Base-by-base conservation (phyloP, 768 basidiomycete genomes). In the Lactarius akahatsu region DNA sequence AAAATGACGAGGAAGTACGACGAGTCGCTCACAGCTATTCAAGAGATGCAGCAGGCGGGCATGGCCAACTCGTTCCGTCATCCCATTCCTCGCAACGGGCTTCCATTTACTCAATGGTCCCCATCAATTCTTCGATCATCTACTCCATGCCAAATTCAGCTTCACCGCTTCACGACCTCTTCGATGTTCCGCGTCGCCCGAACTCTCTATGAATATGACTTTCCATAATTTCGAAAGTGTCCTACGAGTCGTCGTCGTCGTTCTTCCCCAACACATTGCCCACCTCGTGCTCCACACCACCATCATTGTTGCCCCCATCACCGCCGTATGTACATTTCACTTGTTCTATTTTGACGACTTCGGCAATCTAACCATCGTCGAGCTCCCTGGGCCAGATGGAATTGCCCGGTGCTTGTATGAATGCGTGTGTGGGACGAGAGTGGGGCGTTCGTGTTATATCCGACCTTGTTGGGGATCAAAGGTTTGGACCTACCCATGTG, bases 41-140 rank as follows among this genome's bases (percentile, higher is more conserved):
- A 96, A 74, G 96, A 98, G 76, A 98, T 99, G 95, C 97, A 99
- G 75, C 97, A 98, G 76, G 96, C 95, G 1, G 96, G 95, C 1
- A 97, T 96, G 4, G 90, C 92, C 26, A 28, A 28, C 28, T 90
- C 88, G 3, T 88, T 98, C 98, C 74, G 91, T 91, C 36, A 96
- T 94, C 34, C 28, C 28, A 28, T 28, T 28, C 28, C 28, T 28
- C 28, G 28, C 28, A 28, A 28, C 28, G 3, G 28, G 28, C 28
- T 28, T 28, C 28, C 28, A 3, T 28, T 28, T 28, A 28, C 28
- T 28, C 28, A 2, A 28, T 1, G 28, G 28, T 28, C 28, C 28
- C 28, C 3, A 3, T 28, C 28, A 28, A 28, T 28, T 92, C 96
- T 78, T 96, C 96, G 81, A 28, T 28, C 28, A 2, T 28, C 28